phyloP scores from a whole-genome alignment of 2,329 filamentous ascomycete species.

The Didymella keratinophila region DNA sequence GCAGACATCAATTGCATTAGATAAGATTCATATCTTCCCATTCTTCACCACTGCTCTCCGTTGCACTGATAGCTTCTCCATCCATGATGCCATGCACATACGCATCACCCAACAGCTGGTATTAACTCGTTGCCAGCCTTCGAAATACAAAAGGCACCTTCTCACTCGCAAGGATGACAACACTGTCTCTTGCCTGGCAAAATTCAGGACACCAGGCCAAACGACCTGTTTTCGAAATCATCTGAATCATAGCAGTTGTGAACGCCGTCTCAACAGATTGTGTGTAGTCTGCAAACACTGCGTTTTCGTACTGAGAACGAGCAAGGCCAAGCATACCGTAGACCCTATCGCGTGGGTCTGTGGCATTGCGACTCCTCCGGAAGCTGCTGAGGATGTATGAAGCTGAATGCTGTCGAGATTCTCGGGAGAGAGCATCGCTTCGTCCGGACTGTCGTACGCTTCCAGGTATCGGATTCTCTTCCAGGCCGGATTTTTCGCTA shows the following conservation, averaged over 20 bases:
- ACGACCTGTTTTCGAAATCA: not conserved
- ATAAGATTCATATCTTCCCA: not conserved
- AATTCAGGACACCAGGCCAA: conserved; percentile 1
- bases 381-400: not conserved
- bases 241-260: not conserved
- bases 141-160: not conserved
- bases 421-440: not conserved
- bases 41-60: not conserved
- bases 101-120: not conserved
- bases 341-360: not conserved
- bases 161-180: not conserved
- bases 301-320: not conserved
- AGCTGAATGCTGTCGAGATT: not conserved
- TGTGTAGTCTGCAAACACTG: not conserved
- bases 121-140: no score
- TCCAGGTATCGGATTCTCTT: not conserved
- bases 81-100: conserved; percentile 2
- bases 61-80: not conserved
- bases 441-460: not conserved
- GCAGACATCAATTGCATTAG: not conserved
- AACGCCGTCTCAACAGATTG: not conserved
- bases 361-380: not conserved
- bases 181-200: not conserved
- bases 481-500: not conserved
- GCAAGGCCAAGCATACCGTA: not conserved